Conservation (phyloP, 1,284 basidiomycete species). For the Crucibulum cyathiforme region DNA sequence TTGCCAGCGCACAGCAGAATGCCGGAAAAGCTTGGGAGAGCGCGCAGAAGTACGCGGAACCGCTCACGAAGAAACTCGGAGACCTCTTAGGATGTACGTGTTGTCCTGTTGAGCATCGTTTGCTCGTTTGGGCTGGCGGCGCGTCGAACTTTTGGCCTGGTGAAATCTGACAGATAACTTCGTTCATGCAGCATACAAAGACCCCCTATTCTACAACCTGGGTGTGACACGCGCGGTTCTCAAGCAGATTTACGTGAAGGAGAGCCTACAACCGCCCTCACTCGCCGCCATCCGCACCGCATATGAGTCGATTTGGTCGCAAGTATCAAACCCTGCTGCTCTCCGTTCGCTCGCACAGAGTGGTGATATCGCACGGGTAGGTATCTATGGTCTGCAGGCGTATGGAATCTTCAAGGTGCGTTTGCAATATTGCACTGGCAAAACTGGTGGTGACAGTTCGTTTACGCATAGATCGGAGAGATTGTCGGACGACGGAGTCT, state of each 20-base stretch:
- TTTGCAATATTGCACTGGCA: constrained; percentile 5
- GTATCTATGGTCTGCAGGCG: constrained; percentile 88
- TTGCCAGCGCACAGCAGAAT: constrained; percentile 63
- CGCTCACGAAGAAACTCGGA: constrained; percentile 64
- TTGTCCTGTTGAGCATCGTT: neutral
- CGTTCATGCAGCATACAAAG: constrained; percentile 70
- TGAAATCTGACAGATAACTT: too few species aligned
- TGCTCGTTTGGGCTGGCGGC: neutral
- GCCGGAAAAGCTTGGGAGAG: constrained; percentile 59
- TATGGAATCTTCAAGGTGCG: constrained; percentile 86
- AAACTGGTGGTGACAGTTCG: constrained; percentile 37
- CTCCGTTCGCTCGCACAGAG: constrained; percentile 74
- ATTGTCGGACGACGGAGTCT: constrained; percentile 86
- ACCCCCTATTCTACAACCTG: constrained; percentile 85
- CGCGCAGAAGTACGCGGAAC: constrained; percentile 62
- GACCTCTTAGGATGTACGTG: constrained; percentile 71
- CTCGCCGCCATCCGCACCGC: constrained; percentile 68
- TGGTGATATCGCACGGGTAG: constrained; percentile 82
- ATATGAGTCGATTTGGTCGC: constrained; percentile 78
- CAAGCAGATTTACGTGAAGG: constrained; percentile 91
- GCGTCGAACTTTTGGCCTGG: neutral
- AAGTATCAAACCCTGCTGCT: constrained; percentile 69
- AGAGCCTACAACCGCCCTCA: constrained; percentile 88
- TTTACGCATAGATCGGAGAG: constrained; percentile 77
- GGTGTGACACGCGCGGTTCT: constrained; percentile 83